Evolutionary conservation across 31 red algal species (phyloP), one percentile per base, ranked within the genome.

Genomic region (Odonthalia washingtoniensis): DNA sequence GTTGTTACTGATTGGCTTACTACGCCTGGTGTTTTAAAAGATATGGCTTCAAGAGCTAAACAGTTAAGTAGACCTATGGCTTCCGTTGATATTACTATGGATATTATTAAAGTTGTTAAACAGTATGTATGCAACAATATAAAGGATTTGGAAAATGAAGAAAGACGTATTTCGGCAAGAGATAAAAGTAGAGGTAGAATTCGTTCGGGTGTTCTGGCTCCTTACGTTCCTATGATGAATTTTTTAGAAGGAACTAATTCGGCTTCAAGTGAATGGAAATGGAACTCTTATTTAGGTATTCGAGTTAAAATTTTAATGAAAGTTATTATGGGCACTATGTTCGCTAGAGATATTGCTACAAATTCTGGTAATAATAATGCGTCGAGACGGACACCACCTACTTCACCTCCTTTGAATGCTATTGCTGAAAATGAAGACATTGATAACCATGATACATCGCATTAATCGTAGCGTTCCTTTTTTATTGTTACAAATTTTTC

Each of bases 1-100:
- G 74, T 70, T 46, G 88, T 89, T 6, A 87, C 75, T 14, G 43
- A 88, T 52, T 92, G 81, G 81, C 79, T 99, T 12, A 80, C 53
- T 38, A 35, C 95, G 42, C 92, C 92, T 31, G 42, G 53, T 27
- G 44, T 82, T 63, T 86, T 92, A 3, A 40, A 14, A 9, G 87
- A 76, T 31, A 98, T 96, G 86, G 78, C 94, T 0, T 14, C 74
- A 36, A 82, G 94, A 33, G 94, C 97, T 0, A 46, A 64, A 37
- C 74, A 36, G 4, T 70, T 89, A 37, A 94, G 91, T 35, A 64
- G 91, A 30, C 97, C 97, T 32, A 4, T 83, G 32, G 90, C 97
- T 21, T 91, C 97, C 9, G 41, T 91, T 21, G 85, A 92, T 18
- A 96, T 98, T 26, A 84, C 94, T 3, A 43, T 70, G 27, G 74